Percentiles rank a stretch among this genome's conserved stretches.
Evolutionary conservation across 2,329 filamentous ascomycete species (phyloP).

Genomic region (Pseudocercospora crystallina): DNA sequence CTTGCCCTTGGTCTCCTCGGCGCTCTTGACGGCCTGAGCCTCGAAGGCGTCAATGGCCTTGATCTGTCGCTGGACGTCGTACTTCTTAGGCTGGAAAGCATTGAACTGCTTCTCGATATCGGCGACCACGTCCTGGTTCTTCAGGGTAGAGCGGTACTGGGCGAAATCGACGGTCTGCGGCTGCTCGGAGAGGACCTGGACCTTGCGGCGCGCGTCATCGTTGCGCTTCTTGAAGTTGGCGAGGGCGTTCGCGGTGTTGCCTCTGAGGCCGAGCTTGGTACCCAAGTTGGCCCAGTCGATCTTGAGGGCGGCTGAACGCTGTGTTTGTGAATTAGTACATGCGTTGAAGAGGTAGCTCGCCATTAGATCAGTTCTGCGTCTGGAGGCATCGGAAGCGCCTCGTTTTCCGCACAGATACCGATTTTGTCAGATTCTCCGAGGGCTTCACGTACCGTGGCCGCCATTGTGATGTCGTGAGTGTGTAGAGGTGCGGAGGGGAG

Average conservation of each 20-base stretch:
- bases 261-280: conserved; percentile 91
- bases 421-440: neutral
- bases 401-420: neutral
- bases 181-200: conserved; percentile 79
- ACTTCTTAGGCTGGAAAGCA: conserved; percentile 85
- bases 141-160: conserved; percentile 86
- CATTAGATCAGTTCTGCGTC: conserved; percentile 5
- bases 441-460: conserved; percentile 30
- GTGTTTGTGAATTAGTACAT: conserved; percentile 32
- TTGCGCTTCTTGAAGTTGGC: conserved; percentile 99
- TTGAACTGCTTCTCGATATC: conserved; percentile 97
- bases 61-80: conserved; percentile 90
- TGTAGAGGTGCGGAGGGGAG: conserved; percentile 1
- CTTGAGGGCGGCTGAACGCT: conserved; percentile 98
- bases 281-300: conserved; percentile 98
- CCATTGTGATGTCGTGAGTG: conserved; percentile 28
- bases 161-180: conserved; percentile 87
- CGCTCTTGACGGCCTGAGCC: conserved; percentile 94
- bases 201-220: conserved; percentile 94
- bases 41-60: conserved; percentile 99
- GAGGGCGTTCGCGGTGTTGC: conserved; percentile 87
- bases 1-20: conserved; percentile 92
- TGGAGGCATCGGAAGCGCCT: neutral
- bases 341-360: conserved; percentile 7
- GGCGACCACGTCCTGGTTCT: conserved; percentile 93